These are phyloP conservation scores for Malbranchea zuffiana DNA, from an alignment of 2,329 filamentous ascomycete species.

Conservation along the genomic window DNA sequence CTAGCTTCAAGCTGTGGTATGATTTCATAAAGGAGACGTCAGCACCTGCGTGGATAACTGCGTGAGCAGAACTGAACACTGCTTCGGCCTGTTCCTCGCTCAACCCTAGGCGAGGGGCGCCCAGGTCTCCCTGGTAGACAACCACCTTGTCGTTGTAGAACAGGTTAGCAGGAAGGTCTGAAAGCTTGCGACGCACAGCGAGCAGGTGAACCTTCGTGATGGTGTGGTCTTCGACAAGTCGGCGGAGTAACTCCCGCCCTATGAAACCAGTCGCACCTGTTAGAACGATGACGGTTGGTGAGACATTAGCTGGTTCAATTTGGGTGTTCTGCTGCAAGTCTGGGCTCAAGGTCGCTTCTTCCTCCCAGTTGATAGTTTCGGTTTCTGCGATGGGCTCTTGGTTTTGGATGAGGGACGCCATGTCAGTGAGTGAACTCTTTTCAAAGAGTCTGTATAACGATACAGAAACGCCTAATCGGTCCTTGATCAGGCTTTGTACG, in stretches of 20 bases:
- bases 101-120: slow-evolving; percentile 30
- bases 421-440: slow-evolving; percentile 5
- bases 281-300: slow-evolving; percentile 12
- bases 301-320: not conserved
- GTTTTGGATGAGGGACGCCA: slow-evolving; percentile 3
- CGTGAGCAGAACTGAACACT: slow-evolving; percentile 27
- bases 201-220: slow-evolving; percentile 37
- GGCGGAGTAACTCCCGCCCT: slow-evolving; percentile 28
- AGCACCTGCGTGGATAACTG: slow-evolving; percentile 47
- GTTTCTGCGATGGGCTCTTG: not conserved
- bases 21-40: slow-evolving; percentile 23
- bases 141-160: slow-evolving; percentile 29
- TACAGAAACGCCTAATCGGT: slow-evolving; percentile 21
- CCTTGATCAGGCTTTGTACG: slow-evolving; percentile 29
- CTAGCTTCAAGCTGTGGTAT: slow-evolving; percentile 19
- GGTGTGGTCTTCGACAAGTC: slow-evolving; percentile 23
- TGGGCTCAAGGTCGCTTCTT: slow-evolving; percentile 4
- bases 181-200: slow-evolving; percentile 20
- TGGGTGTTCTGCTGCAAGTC: not conserved
- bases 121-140: slow-evolving; percentile 31
- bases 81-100: slow-evolving; percentile 18
- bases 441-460: slow-evolving; percentile 8
- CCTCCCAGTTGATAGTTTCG: slow-evolving; percentile 6
- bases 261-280: slow-evolving; percentile 31
- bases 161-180: not conserved